Evolutionary conservation across 257 asterid genomes (phyloP).

Genomic region (Fraxinus anomala): DNA sequence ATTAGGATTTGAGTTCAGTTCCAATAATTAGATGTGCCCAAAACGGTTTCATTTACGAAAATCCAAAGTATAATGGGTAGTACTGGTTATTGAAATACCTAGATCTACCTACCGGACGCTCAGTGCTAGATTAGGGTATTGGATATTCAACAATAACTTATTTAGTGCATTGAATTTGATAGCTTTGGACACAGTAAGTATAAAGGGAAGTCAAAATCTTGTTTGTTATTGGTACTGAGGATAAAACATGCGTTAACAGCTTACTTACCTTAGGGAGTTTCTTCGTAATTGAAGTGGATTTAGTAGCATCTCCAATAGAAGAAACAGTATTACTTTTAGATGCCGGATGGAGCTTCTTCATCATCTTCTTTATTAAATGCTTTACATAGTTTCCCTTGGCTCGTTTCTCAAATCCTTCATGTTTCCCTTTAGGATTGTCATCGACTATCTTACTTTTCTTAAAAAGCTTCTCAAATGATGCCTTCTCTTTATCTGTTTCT

Average conservation of each 20-base stretch:
- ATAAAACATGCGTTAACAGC: slow-evolving; percentile 5
- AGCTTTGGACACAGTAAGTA: neutral
- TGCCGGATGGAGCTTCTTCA: slow-evolving; percentile 52
- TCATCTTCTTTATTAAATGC: slow-evolving; percentile 62
- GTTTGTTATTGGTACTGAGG: neutral
- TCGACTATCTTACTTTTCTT: slow-evolving; percentile 33
- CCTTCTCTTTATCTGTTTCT: slow-evolving; percentile 49
- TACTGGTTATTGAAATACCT: too few species aligned
- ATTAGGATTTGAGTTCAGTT: too few species aligned
- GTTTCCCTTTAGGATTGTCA: slow-evolving; percentile 32
- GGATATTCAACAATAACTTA: neutral
- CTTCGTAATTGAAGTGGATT: slow-evolving; percentile 48
- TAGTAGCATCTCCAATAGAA: slow-evolving; percentile 43
- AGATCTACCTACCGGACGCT: too few species aligned
- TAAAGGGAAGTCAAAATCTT: neutral
- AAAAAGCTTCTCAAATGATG: slow-evolving; percentile 58
- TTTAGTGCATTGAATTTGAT: neutral
- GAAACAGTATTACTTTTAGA: slow-evolving; percentile 39
- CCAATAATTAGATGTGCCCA: too few species aligned
- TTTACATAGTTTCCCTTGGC: slow-evolving; percentile 31
- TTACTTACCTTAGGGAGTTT: slow-evolving; percentile 70
- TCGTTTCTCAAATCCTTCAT: slow-evolving; percentile 38
- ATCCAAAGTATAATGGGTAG: too few species aligned
- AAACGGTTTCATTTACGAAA: too few species aligned
- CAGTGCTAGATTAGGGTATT: neutral